These are phyloP conservation scores for Teratosphaeria nubilosa DNA, from an alignment of 2,329 filamentous ascomycete species.

Conservation along the genomic window DNA sequence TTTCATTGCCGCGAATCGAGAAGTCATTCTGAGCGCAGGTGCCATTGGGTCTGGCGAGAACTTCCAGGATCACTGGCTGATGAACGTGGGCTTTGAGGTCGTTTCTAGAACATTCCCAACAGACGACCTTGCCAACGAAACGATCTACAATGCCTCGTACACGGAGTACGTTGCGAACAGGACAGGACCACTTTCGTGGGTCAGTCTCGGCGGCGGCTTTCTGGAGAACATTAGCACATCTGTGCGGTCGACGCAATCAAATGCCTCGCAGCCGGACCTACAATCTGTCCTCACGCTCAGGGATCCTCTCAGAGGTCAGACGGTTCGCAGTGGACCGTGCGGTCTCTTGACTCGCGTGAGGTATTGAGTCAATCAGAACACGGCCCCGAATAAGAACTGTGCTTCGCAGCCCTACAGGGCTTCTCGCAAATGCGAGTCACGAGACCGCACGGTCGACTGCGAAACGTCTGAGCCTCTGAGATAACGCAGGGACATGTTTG, in stretches of 20 bases:
- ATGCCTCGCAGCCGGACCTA: not conserved
- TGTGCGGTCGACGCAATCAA: constrained; percentile 4
- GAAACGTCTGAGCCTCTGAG: too few relatives aligned
- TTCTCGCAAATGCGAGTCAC: too few relatives aligned
- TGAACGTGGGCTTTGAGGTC: constrained; percentile 5
- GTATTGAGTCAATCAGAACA: too few relatives aligned
- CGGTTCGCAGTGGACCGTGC: too few relatives aligned
- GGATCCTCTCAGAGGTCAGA: too few relatives aligned
- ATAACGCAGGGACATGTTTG: constrained; percentile 6
- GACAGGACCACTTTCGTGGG: constrained; percentile 8
- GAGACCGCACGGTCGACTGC: too few relatives aligned
- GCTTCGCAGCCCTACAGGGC: too few relatives aligned
- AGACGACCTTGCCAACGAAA: constrained; percentile 7
- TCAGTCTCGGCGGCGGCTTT: constrained; percentile 20
- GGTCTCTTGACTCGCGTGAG: too few relatives aligned
- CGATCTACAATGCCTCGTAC: constrained; percentile 4
- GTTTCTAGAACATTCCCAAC: constrained; percentile 3
- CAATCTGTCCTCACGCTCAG: constrained; percentile 6
- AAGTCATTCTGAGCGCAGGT: constrained; percentile 44
- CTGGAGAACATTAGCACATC: not conserved
- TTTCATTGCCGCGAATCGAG: constrained; percentile 21
- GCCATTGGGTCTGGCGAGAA: constrained; percentile 22
- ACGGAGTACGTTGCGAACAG: constrained; percentile 8
- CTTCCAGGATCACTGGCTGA: constrained; percentile 13
- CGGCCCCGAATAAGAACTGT: too few relatives aligned